Conservation (phyloP, 108 stramenopile genomes). For the Chaetoceros tenuissimus region DNA sequence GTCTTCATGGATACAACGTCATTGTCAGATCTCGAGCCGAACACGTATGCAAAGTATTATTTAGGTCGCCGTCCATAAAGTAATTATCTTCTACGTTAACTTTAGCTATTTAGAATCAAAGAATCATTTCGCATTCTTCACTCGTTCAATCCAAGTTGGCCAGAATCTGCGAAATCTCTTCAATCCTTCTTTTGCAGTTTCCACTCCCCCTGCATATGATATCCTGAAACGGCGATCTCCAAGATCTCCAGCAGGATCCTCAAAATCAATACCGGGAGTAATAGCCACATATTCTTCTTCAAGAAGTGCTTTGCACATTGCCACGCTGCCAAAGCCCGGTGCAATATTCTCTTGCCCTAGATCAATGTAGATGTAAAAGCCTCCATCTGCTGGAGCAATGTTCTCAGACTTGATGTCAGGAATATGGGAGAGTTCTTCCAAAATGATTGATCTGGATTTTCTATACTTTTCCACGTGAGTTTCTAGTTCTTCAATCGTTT, state of each 20-base stretch:
- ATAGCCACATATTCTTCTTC: slow-evolving; percentile 81
- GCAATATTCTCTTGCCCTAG: slow-evolving; percentile 56
- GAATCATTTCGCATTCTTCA: no score
- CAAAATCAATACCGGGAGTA: slow-evolving; percentile 89
- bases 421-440: slow-evolving; percentile 35
- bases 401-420: slow-evolving; percentile 29
- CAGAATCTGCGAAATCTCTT: slow-evolving; percentile 59
- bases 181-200: slow-evolving; percentile 54
- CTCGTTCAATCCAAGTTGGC: slow-evolving; percentile 38
- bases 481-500: slow-evolving; percentile 66
- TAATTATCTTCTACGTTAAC: no score
- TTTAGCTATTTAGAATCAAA: no score
- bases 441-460: slow-evolving; percentile 42
- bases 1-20: no score
- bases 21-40: no score
- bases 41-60: no score
- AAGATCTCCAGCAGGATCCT: slow-evolving; percentile 53
- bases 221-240: slow-evolving; percentile 82
- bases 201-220: slow-evolving; percentile 73
- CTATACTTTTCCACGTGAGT: slow-evolving; percentile 68
- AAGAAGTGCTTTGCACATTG: slow-evolving; percentile 55
- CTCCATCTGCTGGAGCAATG: slow-evolving; percentile 84
- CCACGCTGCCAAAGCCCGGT: slow-evolving; percentile 40
- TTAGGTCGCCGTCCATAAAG: no score
- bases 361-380: slow-evolving; percentile 89